phyloP scores from a whole-genome alignment of 371 early-diverging fungal genomes.

The Mortierella sp. region DNA sequence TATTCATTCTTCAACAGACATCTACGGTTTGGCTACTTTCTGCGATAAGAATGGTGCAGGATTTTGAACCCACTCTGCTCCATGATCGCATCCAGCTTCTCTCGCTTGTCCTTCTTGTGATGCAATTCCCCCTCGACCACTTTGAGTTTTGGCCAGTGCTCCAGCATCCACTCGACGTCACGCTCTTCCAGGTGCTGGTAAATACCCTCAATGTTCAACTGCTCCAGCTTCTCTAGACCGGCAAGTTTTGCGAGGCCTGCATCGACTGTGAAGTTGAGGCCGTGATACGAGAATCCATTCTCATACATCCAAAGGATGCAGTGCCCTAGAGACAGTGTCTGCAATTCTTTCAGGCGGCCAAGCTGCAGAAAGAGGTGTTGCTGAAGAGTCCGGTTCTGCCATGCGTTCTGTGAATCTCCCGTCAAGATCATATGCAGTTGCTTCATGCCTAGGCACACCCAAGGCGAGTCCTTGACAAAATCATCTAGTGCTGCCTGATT shows the following conservation, averaged over 20 bases:
- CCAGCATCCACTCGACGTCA: slow-evolving; percentile 23
- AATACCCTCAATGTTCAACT: slow-evolving; percentile 22
- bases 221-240: neutral
- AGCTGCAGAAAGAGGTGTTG: slow-evolving; percentile 12
- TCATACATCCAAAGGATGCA: slow-evolving; percentile 12
- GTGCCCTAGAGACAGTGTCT: slow-evolving; percentile 9
- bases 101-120: neutral
- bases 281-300: slow-evolving; percentile 6
- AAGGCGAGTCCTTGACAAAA: slow-evolving; percentile 1
- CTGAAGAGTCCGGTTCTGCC: slow-evolving; percentile 3
- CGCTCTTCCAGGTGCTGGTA: slow-evolving; percentile 8
- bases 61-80: slow-evolving; percentile 10
- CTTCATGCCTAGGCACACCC: slow-evolving; percentile 18
- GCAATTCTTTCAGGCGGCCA: slow-evolving; percentile 4
- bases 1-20: no score
- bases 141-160: slow-evolving; percentile 17
- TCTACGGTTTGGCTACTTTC: neutral
- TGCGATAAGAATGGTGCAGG: neutral
- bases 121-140: slow-evolving; percentile 16
- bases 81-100: slow-evolving; percentile 9
- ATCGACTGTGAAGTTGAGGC: slow-evolving; percentile 14
- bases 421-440: slow-evolving; percentile 17
- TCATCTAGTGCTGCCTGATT: neutral
- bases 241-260: slow-evolving; percentile 4
- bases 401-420: neutral